Base-by-base conservation (phyloP, 495 filamentous ascomycete species). In the Aspergillus kassunensis region DNA sequence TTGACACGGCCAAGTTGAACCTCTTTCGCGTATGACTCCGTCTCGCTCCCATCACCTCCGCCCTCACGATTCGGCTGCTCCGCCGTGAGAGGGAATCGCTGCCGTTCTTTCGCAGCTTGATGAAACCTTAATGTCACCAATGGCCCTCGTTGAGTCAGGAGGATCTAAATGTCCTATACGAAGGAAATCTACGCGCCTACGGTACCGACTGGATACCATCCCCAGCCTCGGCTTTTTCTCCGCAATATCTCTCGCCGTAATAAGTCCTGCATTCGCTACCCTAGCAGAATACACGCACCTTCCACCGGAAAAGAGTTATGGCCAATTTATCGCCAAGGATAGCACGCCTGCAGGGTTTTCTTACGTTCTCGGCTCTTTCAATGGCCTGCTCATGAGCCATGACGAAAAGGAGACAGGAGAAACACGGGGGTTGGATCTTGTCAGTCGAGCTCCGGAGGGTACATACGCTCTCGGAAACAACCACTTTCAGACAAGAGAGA, bases 151-250 rank as follows among this genome's bases (percentile, higher is more conserved):
- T 34, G 11, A 19, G 19, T 24, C 13, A n/a, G 25, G 24, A 25
- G 25, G 40, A 36, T 15, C 33, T 29, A n/a, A 29, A 54, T 46
- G 43, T 60, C 66, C 63, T 63, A 88, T 88, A 84, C 82, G 71
- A 64, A 72, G 63, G 27, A 75, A 81, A 60, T 73, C 80, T 56
- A 80, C 79, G 62, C 80, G 77, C 54, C 70, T 87, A 54, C 85
- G 87, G 75, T 85, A 81, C 68, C 83, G 82, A 57, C 70, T 90
- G 56, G 80, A 77, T 65, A 84, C 85, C 61, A 85, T 80, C 27
- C 56, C 84, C 53, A 65, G 77, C 62, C 78, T 80, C 34, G 78
- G 80, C 25, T 62, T 79, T 29, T 54, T 87, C 24, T 51, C 83
- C 30, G 42, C 80, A 30, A 56, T 88, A 44, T 83, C 81, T 59